These are phyloP conservation scores for Rhizophlyctis rosea DNA, from an alignment of 192 early-diverging fungal species.

Conservation along the genomic window DNA sequence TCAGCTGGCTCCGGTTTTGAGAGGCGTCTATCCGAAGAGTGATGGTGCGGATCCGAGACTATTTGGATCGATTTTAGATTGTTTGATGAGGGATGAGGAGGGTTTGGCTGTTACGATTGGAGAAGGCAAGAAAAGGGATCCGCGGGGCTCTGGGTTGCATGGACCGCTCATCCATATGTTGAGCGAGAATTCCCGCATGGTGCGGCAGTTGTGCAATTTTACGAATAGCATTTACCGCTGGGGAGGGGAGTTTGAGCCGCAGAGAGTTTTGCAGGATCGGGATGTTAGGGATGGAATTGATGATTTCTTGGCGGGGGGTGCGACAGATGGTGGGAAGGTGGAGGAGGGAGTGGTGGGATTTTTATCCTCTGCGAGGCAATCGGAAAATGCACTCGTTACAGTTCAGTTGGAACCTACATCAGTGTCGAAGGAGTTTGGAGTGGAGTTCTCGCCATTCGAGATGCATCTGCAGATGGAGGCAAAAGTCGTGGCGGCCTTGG, in stretches of 20 bases:
- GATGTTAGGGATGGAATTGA: not conserved
- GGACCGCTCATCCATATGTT: conserved; percentile 23
- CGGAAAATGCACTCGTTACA: conserved; percentile 2
- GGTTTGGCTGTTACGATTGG: conserved; percentile 1
- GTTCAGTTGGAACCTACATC: not conserved
- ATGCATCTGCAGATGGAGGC: conserved; percentile 23
- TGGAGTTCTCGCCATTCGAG: conserved; percentile 13
- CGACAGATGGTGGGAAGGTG: not conserved
- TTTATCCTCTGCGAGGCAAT: no score
- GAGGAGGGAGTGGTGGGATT: not conserved
- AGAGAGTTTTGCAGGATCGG: not conserved
- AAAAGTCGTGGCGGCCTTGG: conserved; percentile 12
- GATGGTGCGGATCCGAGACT: conserved; percentile 11
- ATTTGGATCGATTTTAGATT: conserved; percentile 37
- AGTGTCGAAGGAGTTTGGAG: not conserved
- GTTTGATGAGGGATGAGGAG: conserved; percentile 16
- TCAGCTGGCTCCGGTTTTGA: conserved; percentile 34
- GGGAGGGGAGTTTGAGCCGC: conserved; percentile 13
- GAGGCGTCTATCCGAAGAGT: conserved; percentile 21
- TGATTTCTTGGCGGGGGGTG: no score
- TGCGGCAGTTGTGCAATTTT: conserved; percentile 25
- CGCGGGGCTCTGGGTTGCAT: not conserved
- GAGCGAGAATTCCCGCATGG: conserved; percentile 42
- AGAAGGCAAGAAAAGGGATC: not conserved
- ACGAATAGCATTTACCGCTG: conserved; percentile 20